Evolutionary conservation across 148 eudicot species (phyloP).

Genomic region (Rhododendron mucronatum): DNA sequence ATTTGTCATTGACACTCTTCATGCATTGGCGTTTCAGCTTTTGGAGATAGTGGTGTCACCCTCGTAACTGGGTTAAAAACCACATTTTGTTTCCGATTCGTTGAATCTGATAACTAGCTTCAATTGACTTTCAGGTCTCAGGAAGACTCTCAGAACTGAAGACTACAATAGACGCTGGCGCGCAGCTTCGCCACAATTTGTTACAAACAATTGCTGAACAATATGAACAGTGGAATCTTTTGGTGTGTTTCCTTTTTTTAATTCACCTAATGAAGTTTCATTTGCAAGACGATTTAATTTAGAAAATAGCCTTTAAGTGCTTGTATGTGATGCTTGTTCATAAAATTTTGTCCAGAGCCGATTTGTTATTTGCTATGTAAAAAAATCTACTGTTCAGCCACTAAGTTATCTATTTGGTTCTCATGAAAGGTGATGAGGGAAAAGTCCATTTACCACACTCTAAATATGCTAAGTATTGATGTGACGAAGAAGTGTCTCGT

Average conservation of each 20-base stretch:
- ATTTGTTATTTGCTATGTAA: not conserved
- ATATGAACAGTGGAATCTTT: slow-evolving; percentile 72
- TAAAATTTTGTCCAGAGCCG: not conserved
- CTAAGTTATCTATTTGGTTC: slow-evolving; percentile 11
- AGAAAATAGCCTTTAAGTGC: not conserved
- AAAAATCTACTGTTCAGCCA: slow-evolving; percentile 1
- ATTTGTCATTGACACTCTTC: not conserved
- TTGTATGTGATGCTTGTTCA: not conserved
- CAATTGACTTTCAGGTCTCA: slow-evolving; percentile 54
- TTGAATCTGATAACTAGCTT: not conserved
- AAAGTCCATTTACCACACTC: slow-evolving; percentile 85
- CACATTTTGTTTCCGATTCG: not conserved
- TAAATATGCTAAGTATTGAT: slow-evolving; percentile 97
- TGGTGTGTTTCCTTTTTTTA: slow-evolving; percentile 43
- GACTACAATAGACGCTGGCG: slow-evolving; percentile 84
- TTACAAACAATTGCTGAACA: slow-evolving; percentile 74
- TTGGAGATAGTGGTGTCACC: not conserved
- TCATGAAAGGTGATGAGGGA: slow-evolving; percentile 69
- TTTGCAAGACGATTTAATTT: not conserved
- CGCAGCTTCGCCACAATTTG: slow-evolving; percentile 61
- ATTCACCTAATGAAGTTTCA: not conserved
- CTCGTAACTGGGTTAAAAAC: not conserved
- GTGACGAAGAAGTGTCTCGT: slow-evolving; percentile 98
- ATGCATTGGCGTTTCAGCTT: not conserved
- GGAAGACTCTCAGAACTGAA: slow-evolving; percentile 74